Evolutionary conservation across 345 rosid species (phyloP), one percentile per base, ranked within the genome.

Genomic region (Excoecaria cochinchinensis): DNA sequence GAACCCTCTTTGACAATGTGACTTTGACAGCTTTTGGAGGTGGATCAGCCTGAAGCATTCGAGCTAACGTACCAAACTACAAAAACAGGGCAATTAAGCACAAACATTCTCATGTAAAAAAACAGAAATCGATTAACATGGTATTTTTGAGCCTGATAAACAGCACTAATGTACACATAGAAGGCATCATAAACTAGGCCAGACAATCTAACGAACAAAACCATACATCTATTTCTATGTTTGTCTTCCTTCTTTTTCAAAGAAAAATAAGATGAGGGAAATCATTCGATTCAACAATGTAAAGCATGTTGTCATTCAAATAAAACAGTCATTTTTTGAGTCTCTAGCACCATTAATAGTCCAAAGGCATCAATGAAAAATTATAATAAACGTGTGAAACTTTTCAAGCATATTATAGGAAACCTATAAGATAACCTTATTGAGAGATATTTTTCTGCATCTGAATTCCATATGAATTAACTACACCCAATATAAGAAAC

Each of bases 1-100:
- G 99, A 88, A 93, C 85, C 89, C 99, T 93, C 87, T 78, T 88
- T 73, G 99, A 95, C 88, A 95, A 85, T 69, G 86, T 91, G 69
- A 95, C 94, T 90, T 95, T 95, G 71, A 93, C 98, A 80, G 93
- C 92, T 84, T 91, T 95, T 67, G 99, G 99, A 79, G 99, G 98
- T 79, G 99, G 98, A 84, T 94, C 88, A 75, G 98, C 92, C 90
- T 95, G 99, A 67, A 95, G 99, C 92, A 87, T 89, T 71, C 99
- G 98, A 77, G 99, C 97, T 84, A 95, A 78, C 14, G 98, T 88
- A 55, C 96, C 98, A 85, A 85, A 95, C 99, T 95, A 83, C 84
- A 86, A 72, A 63, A 14, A 61, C 64, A 84, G 59, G 10, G 50
- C 67, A 48, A 80, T 40, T 71, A 14, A 78, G 58, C 24, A 38